Conservation (phyloP, 2,329 filamentous ascomycete genomes). For the Pyrenophora seminiperda region DNA sequence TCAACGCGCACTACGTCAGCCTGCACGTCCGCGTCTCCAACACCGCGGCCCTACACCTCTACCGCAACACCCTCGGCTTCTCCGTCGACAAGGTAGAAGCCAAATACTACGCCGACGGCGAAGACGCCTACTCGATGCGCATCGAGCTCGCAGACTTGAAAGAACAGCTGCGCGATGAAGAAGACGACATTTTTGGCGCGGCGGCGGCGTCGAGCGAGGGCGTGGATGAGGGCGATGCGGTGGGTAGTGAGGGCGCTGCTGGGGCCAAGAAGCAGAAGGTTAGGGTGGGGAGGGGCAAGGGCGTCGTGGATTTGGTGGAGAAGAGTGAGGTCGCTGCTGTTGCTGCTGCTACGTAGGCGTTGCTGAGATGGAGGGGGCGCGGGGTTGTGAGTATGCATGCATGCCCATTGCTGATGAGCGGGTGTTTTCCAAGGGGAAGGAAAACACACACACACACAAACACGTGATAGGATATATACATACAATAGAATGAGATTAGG, state of each 20-base stretch:
- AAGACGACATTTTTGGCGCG: slow-evolving; percentile 43
- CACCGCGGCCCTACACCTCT: slow-evolving; percentile 85
- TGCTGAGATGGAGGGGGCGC: not conserved
- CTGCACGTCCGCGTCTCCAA: slow-evolving; percentile 96
- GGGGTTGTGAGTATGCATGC: not conserved
- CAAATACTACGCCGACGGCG: slow-evolving; percentile 96
- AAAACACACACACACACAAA: too few relatives aligned
- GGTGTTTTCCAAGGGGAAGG: too few relatives aligned
- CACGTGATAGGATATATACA: too few relatives aligned
- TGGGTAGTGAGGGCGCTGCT: slow-evolving; percentile 43
- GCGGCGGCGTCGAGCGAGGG: slow-evolving; percentile 34
- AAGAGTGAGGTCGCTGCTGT: slow-evolving; percentile 59
- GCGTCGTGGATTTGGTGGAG: slow-evolving; percentile 80
- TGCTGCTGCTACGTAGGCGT: slow-evolving; percentile 13
- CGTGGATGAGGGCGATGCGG: slow-evolving; percentile 41
- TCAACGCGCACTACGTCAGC: slow-evolving; percentile 87
- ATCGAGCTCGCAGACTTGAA: slow-evolving; percentile 72
- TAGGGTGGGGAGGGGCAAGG: slow-evolving; percentile 78
- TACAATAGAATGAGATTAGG: too few relatives aligned
- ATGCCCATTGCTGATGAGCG: too few relatives aligned
- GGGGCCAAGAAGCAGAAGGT: slow-evolving; percentile 64
- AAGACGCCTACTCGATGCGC: slow-evolving; percentile 94
- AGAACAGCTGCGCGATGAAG: slow-evolving; percentile 57
- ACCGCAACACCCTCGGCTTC: slow-evolving; percentile 66
- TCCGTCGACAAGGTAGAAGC: slow-evolving; percentile 62